Conservation (phyloP, 495 filamentous ascomycete genomes). For the Staphylotrichum longicolle region DNA sequence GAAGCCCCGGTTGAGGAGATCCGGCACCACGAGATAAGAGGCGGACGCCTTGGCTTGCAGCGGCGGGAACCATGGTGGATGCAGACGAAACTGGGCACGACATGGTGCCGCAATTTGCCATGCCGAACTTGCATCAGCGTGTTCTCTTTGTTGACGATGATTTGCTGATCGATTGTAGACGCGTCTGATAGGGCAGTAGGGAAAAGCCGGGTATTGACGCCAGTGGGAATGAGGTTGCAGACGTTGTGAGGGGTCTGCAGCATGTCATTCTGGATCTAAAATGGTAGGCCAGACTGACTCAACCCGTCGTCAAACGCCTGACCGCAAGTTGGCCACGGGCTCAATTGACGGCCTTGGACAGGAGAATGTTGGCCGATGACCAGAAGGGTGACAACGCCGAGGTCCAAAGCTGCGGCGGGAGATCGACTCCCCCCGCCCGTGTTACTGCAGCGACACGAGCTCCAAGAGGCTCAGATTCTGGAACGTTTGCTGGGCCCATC, state of each 20-base stretch:
- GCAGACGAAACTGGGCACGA: not conserved
- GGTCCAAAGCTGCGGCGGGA: not conserved
- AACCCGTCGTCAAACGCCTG: no score
- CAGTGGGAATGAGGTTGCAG: not conserved
- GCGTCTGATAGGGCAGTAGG: not conserved
- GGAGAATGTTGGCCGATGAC: not conserved
- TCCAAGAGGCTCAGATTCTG: not conserved
- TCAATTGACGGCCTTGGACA: not conserved
- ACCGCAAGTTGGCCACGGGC: no score
- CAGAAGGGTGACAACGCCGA: not conserved
- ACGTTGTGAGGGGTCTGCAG: no score
- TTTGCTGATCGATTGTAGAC: conserved; percentile 3
- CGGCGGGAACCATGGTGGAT: conserved; percentile 1
- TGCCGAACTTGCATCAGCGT: conserved; percentile 10
- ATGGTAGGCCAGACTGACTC: no score
- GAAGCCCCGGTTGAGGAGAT: not conserved
- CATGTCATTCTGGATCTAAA: no score
- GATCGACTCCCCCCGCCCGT: no score
- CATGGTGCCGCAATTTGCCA: not conserved
- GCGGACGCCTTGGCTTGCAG: conserved; percentile 6
- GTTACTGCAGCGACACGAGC: not conserved
- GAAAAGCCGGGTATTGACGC: not conserved
- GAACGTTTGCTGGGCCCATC: not conserved
- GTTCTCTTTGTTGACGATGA: not conserved
- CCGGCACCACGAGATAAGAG: not conserved